Evolutionary conservation across 805 yeast genomes (phyloP), one percentile per base, ranked within the genome.

Genomic region (Spathaspora sp.): DNA sequence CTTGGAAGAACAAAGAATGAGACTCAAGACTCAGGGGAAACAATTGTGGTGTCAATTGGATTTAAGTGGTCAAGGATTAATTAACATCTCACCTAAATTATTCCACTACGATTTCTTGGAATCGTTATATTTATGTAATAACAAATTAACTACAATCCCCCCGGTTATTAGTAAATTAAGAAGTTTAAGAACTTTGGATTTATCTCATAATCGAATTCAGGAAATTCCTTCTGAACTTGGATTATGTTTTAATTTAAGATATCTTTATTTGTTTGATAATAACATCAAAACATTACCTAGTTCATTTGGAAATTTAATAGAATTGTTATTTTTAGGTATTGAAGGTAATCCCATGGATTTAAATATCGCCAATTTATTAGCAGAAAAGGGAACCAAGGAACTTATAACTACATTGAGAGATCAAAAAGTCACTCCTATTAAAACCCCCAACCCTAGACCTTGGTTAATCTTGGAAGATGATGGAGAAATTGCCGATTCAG

Each of bases 11-110:
- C 83, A 84, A 64, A 72, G 87, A 66, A 79, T 83, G 71, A 77
- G 84, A 67, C 69, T 76, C 38, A 77, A 77, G 55, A 79, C 82
- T 26, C 76, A 77, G 62, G 83, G 87, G 38, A 86, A 85, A 53
- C 97, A 92, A 70, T 79, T 88, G 63, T 94, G 99, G 99, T 87
- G 96, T 49, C 93, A 92, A 5, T 74, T 94, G 57, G 99, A 94
- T 71, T 75, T 93, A 57, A 84, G 96, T 57, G 97, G 97, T 53
- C 96, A 94, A 68, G 89, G 93, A 32, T 75, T 94, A 49, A 74
- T 82, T 55, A 79, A 81, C 52, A 58, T 93, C 29, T 81, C 89
- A n/a, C 81, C 86, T 18, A 83, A 84, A 59, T 69, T 94, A 45
- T 90, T 90, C 75, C 81, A 83, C 45, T 94, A 91, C 68, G 79